phyloP scores from a whole-genome alignment of 2,329 filamentous ascomycete genomes.

The Sclerotinia sclerotiorum region DNA sequence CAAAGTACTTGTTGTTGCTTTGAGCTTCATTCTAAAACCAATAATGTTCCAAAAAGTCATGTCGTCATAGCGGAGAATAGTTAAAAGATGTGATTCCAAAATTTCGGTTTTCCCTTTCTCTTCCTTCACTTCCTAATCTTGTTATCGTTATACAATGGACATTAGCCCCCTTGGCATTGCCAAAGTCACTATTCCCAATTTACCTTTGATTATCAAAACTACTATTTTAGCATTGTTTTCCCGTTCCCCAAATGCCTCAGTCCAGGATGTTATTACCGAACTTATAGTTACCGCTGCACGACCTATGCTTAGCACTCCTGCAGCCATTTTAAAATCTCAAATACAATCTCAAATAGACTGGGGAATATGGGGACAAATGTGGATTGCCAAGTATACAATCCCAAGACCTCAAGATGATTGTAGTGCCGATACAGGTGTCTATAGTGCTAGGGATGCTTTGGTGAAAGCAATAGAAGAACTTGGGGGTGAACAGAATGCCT shows the following conservation, averaged over 20 bases:
- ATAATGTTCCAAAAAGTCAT: conserved; percentile 7
- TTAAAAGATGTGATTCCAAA: not conserved
- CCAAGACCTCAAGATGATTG: conserved; percentile 55
- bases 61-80: conserved; percentile 11
- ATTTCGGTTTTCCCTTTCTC: no score
- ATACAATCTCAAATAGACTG: conserved; percentile 59
- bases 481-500: conserved; percentile 41
- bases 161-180: conserved; percentile 31
- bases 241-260: conserved; percentile 67
- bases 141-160: conserved; percentile 28
- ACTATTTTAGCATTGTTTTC: conserved; percentile 63
- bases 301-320: conserved; percentile 51
- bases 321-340: conserved; percentile 62
- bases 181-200: conserved; percentile 47
- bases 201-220: conserved; percentile 63
- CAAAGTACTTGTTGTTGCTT: no score
- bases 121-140: not conserved
- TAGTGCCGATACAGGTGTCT: not conserved
- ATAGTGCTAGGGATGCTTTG: conserved; percentile 57
- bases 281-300: conserved; percentile 72
- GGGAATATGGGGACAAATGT: conserved; percentile 74
- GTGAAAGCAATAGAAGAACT: conserved; percentile 58
- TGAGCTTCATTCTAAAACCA: not conserved
- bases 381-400: conserved; percentile 72
- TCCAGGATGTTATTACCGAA: conserved; percentile 77